These are phyloP conservation scores for Trichoderma citrinoviride DNA, from an alignment of 2,329 filamentous ascomycete genomes.

Conservation along the genomic window DNA sequence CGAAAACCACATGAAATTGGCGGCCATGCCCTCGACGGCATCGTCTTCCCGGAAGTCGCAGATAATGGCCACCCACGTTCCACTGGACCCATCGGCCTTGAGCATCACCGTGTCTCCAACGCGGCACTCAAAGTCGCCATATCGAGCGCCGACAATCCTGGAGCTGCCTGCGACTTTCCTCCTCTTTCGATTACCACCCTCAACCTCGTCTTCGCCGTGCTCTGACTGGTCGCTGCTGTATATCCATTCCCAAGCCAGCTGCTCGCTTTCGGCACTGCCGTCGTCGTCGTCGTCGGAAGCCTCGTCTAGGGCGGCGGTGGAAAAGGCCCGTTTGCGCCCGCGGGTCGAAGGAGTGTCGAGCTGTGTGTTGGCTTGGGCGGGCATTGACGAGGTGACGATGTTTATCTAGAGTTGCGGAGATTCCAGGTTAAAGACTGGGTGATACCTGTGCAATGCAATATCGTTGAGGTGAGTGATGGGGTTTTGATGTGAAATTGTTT, in stretches of 20 bases:
- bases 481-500: no score
- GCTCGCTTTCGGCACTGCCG: constrained; percentile 75
- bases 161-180: constrained; percentile 35
- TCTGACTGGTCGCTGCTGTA: constrained; percentile 49
- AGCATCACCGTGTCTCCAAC: constrained; percentile 83
- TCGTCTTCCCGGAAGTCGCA: constrained; percentile 75
- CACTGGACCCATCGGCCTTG: constrained; percentile 80
- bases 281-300: constrained; percentile 94
- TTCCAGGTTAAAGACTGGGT: background rate
- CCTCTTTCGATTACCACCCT: constrained; percentile 32
- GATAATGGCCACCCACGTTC: constrained; percentile 90
- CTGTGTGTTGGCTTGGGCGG: constrained; percentile 25
- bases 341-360: constrained; percentile 25
- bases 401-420: background rate
- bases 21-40: constrained; percentile 65
- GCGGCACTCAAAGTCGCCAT: constrained; percentile 75
- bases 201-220: constrained; percentile 30
- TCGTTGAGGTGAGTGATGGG: no score
- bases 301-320: constrained; percentile 63
- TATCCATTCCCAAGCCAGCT: constrained; percentile 77
- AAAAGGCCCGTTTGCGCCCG: constrained; percentile 25
- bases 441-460: background rate
- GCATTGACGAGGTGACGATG: constrained; percentile 27
- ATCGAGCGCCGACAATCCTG: constrained; percentile 75
- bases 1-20: constrained; percentile 94